These are phyloP conservation scores for Verruconis gallopava DNA, from an alignment of 2,329 filamentous ascomycete species.

Conservation along the genomic window DNA sequence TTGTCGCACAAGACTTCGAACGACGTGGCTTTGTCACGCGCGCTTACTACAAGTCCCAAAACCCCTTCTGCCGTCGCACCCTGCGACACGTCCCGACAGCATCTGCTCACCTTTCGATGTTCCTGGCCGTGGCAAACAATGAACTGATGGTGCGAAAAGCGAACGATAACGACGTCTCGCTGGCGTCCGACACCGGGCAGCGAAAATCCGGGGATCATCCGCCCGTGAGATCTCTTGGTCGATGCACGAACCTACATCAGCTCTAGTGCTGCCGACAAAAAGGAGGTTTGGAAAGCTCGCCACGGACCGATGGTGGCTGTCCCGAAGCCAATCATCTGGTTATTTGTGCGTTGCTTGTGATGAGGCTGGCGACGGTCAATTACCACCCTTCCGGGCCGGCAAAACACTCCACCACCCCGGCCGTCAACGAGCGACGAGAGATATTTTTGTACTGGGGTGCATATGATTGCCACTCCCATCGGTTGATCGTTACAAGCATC, in stretches of 20 bases:
- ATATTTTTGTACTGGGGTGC: background rate
- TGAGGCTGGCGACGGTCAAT: background rate
- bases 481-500: background rate
- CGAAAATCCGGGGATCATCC: background rate
- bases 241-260: background rate
- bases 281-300: background rate
- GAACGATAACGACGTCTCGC: too few relatives aligned
- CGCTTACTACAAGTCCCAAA: too few relatives aligned
- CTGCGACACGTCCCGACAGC: too few relatives aligned
- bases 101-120: too few relatives aligned
- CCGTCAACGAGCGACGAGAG: too few relatives aligned
- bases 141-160: too few relatives aligned
- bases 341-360: too few relatives aligned
- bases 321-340: background rate
- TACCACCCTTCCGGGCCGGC: background rate
- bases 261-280: background rate
- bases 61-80: too few relatives aligned
- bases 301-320: background rate
- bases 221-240: background rate
- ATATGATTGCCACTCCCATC: background rate
- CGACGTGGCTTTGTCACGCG: too few relatives aligned
- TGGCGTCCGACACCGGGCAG: too few relatives aligned
- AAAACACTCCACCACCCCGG: background rate
- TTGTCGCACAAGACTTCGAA: too few relatives aligned
- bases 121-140: too few relatives aligned